phyloP scores from a whole-genome alignment of 192 early-diverging fungal genomes.

The Coemansia sp. region DNA sequence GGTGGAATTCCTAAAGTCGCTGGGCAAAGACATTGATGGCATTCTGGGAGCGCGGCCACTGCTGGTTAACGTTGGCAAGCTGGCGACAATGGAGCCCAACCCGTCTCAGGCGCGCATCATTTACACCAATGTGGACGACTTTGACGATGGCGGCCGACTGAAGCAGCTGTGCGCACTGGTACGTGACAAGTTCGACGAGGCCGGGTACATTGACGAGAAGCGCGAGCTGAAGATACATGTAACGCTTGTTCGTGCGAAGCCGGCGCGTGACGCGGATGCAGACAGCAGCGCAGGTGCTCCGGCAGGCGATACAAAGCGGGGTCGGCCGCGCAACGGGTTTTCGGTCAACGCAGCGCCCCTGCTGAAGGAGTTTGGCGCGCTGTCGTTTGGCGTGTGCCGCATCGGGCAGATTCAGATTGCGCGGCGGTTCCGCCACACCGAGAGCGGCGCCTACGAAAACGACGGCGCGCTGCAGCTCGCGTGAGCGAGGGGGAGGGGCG shows the following conservation, averaged over 20 bases:
- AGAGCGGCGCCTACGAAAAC: conserved; percentile 28
- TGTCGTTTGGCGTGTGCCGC: conserved; percentile 30
- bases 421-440: conserved; percentile 20
- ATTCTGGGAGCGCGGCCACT: conserved; percentile 13
- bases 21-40: conserved; percentile 9
- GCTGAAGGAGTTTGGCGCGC: conserved; percentile 17
- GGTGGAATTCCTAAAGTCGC: conserved; percentile 20
- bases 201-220: conserved; percentile 38
- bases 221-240: conserved; percentile 35
- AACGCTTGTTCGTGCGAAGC: conserved; percentile 19
- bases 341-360: conserved; percentile 23
- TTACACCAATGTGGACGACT: conserved; percentile 21
- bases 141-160: conserved; percentile 10
- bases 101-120: conserved; percentile 13
- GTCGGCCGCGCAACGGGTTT: not conserved
- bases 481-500: too few relatives aligned
- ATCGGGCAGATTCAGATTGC: conserved; percentile 42
- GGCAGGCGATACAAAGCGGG: not conserved
- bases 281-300: not conserved
- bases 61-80: conserved; percentile 11
- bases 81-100: conserved; percentile 30
- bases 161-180: conserved; percentile 20
- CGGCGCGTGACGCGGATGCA: not conserved
- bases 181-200: conserved; percentile 15
- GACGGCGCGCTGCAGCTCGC: conserved; percentile 7